These are phyloP conservation scores for Lycium ferocissimum DNA, from an alignment of 257 asterid genomes.

Conservation along the genomic window DNA sequence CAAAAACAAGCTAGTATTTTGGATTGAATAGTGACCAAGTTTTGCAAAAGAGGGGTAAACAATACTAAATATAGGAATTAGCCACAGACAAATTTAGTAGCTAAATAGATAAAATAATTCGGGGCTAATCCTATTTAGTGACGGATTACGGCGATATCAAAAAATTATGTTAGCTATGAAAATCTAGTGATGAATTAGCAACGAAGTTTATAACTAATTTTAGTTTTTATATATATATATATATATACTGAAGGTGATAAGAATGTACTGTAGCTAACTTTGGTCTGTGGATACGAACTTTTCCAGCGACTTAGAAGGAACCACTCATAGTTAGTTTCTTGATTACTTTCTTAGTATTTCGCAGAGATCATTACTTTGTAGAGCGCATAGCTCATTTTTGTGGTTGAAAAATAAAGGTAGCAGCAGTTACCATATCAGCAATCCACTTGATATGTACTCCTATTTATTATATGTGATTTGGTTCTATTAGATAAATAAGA, in stretches of 20 bases:
- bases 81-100: too few relatives aligned
- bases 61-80: too few relatives aligned
- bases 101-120: too few relatives aligned
- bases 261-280: too few relatives aligned
- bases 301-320: neutral
- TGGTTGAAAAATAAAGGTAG: neutral
- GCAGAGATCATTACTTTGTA: neutral
- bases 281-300: neutral
- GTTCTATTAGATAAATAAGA: neutral
- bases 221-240: too few relatives aligned
- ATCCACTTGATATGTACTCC: neutral
- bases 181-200: too few relatives aligned
- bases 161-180: too few relatives aligned
- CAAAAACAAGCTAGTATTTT: neutral
- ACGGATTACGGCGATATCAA: too few relatives aligned
- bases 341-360: neutral
- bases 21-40: neutral
- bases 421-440: neutral
- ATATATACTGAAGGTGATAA: too few relatives aligned
- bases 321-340: neutral
- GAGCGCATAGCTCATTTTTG: neutral
- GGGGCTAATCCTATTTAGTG: too few relatives aligned
- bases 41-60: neutral
- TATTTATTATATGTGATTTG: neutral
- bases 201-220: too few relatives aligned